A percentile compares a stretch with the other conserved stretches of the same genome.
Evolutionary conservation across 208 protist species (phyloP).

Genomic region (Endotrypanum monterogeii): DNA sequence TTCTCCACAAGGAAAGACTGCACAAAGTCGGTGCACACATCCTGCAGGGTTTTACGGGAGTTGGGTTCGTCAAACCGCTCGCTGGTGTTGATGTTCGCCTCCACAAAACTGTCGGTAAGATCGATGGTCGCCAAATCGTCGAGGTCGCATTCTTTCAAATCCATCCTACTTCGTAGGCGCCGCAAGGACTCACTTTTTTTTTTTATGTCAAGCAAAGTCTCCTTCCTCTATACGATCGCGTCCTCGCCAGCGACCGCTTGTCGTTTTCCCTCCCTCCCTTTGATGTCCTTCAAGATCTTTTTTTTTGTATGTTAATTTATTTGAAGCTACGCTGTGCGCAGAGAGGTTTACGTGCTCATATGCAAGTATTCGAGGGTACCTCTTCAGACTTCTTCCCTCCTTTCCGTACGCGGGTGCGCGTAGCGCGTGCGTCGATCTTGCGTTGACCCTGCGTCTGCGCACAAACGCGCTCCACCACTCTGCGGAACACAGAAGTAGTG

Average conservation of each 20-base stretch:
- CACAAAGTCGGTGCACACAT: conserved; percentile 72
- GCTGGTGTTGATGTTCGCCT: conserved; percentile 35
- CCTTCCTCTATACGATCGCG: too few species aligned
- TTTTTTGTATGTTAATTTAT: too few species aligned
- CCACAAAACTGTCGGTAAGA: conserved; percentile 58
- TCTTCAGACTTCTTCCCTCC: too few species aligned
- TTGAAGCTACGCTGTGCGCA: background rate
- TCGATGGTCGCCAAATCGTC: conserved; percentile 63
- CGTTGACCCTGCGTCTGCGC: too few species aligned
- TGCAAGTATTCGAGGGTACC: background rate
- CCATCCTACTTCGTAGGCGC: background rate
- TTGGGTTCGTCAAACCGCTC: conserved; percentile 37
- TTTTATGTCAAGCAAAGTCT: too few species aligned
- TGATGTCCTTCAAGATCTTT: too few species aligned
- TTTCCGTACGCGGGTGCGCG: background rate
- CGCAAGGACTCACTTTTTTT: background rate
- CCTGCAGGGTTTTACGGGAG: conserved; percentile 41
- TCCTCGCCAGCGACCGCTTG: too few species aligned
- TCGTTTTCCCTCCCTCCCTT: too few species aligned
- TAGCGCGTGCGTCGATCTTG: background rate
- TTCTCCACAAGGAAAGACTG: conserved; percentile 61
- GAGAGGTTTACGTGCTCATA: background rate
- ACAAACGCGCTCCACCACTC: background rate
- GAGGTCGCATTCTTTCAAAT: conserved; percentile 45
- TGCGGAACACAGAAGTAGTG: background rate